Evolutionary conservation across 2,329 filamentous ascomycete species (phyloP).

Genomic region (Aspergillus carbonarius): DNA sequence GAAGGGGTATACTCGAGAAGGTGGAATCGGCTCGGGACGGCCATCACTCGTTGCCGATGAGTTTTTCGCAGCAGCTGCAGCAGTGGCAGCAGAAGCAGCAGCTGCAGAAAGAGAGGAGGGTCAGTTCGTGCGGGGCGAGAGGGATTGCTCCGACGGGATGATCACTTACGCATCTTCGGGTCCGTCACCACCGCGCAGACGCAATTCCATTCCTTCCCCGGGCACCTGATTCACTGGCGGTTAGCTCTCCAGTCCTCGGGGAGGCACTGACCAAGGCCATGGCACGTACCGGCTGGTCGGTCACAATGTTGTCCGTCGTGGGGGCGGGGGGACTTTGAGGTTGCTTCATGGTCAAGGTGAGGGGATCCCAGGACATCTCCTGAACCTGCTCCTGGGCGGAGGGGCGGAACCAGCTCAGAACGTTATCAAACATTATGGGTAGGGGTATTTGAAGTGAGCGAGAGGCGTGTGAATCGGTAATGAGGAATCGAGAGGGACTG

Average conservation of each 20-base stretch:
- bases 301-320: not conserved
- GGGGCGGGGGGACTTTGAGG: slow-evolving; percentile 2
- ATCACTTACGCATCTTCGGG: slow-evolving; percentile 7
- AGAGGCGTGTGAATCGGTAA: not conserved
- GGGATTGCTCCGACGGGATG: not conserved
- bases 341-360: slow-evolving; percentile 7
- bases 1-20: not conserved
- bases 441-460: not conserved
- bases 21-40: not conserved
- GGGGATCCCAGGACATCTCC: slow-evolving; percentile 3
- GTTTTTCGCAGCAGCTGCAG: not conserved
- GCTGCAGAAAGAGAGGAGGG: not conserved
- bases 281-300: slow-evolving; percentile 8
- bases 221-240: not conserved
- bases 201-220: slow-evolving; percentile 4
- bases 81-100: slow-evolving; percentile 7
- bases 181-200: slow-evolving; percentile 8
- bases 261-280: not conserved
- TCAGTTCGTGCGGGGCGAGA: not conserved
- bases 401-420: slow-evolving; percentile 4
- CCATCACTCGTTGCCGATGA: not conserved
- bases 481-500: not conserved
- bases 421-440: slow-evolving; percentile 1
- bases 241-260: not conserved
- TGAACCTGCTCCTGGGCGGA: not conserved